phyloP scores from a whole-genome alignment of 495 filamentous ascomycete species.

The Neurospora discreta region DNA sequence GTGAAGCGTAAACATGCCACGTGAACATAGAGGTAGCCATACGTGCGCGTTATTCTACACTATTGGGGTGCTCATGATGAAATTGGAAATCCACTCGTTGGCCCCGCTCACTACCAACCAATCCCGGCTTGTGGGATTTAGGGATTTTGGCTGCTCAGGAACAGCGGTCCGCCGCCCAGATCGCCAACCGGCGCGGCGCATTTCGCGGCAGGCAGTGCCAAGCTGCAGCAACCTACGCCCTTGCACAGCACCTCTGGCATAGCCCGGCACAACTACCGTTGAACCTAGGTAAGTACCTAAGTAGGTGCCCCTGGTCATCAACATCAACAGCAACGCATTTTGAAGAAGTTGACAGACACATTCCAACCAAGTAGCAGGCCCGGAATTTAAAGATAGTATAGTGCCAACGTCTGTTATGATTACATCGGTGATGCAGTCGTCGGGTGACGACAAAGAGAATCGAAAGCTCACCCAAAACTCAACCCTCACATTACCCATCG shows the following conservation, averaged over 20 bases:
- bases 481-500: not conserved
- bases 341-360: not conserved
- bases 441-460: not conserved
- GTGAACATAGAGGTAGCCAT: not conserved
- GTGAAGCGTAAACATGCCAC: not conserved
- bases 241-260: not conserved
- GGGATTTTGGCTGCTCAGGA: not conserved
- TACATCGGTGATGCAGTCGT: not conserved
- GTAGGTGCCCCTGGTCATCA: too few species aligned
- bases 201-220: not conserved
- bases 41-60: not conserved
- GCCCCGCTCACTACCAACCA: not conserved
- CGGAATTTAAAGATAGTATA: not conserved
- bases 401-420: not conserved
- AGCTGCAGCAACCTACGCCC: not conserved
- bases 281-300: too few species aligned
- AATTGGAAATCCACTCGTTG: not conserved
- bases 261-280: not conserved
- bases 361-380: not conserved
- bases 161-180: not conserved
- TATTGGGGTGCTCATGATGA: not conserved
- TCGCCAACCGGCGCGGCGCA: not conserved
- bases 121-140: not conserved
- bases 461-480: not conserved
- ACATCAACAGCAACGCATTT: not conserved